These are phyloP conservation scores for Ceriops tagal DNA, from an alignment of 345 rosid species.

Conservation along the genomic window DNA sequence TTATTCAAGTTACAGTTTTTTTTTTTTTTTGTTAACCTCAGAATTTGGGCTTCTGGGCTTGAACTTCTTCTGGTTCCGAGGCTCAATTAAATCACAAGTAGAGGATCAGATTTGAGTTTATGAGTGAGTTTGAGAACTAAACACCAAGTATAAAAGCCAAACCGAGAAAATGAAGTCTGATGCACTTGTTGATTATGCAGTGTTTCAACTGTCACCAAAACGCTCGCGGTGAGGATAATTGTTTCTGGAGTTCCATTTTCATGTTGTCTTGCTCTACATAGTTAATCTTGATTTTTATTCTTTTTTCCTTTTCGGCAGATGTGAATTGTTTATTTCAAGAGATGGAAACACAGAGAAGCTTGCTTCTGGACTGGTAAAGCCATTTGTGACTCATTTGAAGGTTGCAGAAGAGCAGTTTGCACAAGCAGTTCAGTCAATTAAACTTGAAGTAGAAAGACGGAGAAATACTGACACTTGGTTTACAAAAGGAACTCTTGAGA, in stretches of 20 bases:
- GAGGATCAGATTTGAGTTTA: constrained; percentile 18
- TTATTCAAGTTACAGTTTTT: constrained; percentile 2
- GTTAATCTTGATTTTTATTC: constrained; percentile 12
- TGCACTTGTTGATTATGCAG: constrained; percentile 65
- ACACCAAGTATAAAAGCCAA: constrained; percentile 23
- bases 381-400: constrained; percentile 82
- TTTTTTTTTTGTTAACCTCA: neutral
- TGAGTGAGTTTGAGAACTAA: constrained; percentile 26
- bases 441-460: constrained; percentile 58
- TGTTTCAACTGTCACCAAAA: constrained; percentile 87
- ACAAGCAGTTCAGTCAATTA: constrained; percentile 52
- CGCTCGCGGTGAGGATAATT: constrained; percentile 55
- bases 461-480: constrained; percentile 68
- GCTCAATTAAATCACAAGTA: constrained; percentile 14
- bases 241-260: constrained; percentile 10
- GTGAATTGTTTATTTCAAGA: constrained; percentile 77
- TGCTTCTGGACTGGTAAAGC: constrained; percentile 86
- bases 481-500: constrained; percentile 94
- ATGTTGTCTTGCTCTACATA: constrained; percentile 5
- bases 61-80: constrained; percentile 16
- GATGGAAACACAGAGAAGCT: constrained; percentile 74
- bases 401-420: constrained; percentile 82
- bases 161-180: constrained; percentile 60
- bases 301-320: constrained; percentile 46
- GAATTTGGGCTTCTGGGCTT: constrained; percentile 7